These are phyloP conservation scores for Chloromonas sp. DNA, from an alignment of 163 green algal species.

Conservation along the genomic window DNA sequence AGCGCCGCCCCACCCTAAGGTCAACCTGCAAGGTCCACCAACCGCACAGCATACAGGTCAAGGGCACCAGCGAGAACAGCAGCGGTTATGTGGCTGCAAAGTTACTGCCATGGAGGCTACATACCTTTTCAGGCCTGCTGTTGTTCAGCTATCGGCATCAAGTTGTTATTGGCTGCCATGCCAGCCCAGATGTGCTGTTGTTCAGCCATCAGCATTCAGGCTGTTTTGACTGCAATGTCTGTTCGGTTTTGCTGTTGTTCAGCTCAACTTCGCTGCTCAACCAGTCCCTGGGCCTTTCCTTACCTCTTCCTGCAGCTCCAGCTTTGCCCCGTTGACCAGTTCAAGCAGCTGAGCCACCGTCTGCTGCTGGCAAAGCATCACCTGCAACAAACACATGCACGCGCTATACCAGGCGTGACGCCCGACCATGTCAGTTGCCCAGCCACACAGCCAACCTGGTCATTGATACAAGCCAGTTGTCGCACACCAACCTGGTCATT, in stretches of 20 bases:
- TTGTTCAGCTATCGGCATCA: neutral
- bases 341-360: slow-evolving; percentile 48
- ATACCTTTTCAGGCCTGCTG: neutral
- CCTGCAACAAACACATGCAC: slow-evolving; percentile 19
- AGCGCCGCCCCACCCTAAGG: neutral
- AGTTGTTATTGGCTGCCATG: neutral
- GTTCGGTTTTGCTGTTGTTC: neutral
- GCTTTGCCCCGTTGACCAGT: slow-evolving; percentile 5
- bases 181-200: neutral
- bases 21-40: neutral
- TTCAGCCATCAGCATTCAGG: neutral
- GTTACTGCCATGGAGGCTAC: neutral
- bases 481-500: neutral
- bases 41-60: neutral
- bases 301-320: slow-evolving; percentile 2
- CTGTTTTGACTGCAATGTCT: neutral
- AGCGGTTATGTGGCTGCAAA: neutral
- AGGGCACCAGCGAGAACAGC: neutral
- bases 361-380: slow-evolving; percentile 62
- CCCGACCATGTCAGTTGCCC: neutral
- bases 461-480: neutral
- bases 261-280: neutral
- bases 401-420: neutral
- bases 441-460: neutral
- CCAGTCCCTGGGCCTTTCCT: neutral